Base-by-base conservation (phyloP, 2,329 filamentous ascomycete genomes). In the Tolypocladium inflatum region DNA sequence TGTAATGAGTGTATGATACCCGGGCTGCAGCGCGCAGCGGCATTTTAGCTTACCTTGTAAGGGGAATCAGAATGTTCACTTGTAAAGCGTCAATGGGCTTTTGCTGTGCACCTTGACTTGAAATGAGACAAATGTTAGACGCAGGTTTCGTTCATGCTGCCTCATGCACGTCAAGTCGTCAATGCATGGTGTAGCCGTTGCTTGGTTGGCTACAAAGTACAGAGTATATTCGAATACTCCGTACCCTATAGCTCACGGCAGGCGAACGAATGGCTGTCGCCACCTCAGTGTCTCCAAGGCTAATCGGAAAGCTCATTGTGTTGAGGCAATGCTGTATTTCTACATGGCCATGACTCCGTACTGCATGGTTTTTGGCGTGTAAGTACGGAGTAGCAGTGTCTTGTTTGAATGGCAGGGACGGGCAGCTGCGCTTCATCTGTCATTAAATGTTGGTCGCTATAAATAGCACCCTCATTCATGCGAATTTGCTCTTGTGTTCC, bases 11-110 rank as follows among this genome's bases (percentile, higher is more conserved):
- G 15, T 56, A 48, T 52, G 38, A 52, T 52, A 52, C 48, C 26
- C 50, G 33, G 54, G 41, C 54, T 55, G 58, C 45, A 59, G 55
- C 57, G 58, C 54, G 21, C 57, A 60, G 58, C 51, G 52, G 23
- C 26, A 21, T 23, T 33, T 23, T 35, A 54, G 51, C 19, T 21
- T 45, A 23, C 9, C 9, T 26, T 35, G 48, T n/a, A 13, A 7
- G 2, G 48, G 26, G n/a, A 19, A 9, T 13, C 7, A 50, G 45
- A 30, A 9, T 19, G 7, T 17, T 33, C 17, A 8, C 11, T 2
- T 5, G 26, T 17, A 13, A 30, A 30, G 43, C 23, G 15, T 3
- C 43, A 15, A 13, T 10, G 23, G 4, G 11, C 10, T 13, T 35
- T 15, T 33, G 23, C 15, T 35, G 26, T 13, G 8, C 45, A 11